Evolutionary conservation across 73 alveolate genomes (phyloP).

Genomic region (Tetrahymena borealis): DNA sequence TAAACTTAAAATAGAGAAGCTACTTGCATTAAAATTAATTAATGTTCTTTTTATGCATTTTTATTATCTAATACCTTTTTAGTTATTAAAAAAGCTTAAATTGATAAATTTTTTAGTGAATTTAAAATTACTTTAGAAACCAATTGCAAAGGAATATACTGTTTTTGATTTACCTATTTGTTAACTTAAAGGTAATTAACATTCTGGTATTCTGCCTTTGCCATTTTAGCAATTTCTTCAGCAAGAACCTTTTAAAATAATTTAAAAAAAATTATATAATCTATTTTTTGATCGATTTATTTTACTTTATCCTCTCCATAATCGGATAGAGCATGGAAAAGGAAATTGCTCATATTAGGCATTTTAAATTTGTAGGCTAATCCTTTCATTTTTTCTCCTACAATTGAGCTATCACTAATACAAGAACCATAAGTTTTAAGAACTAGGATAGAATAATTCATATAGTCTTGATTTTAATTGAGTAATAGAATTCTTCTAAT

Average conservation of each 20-base stretch:
- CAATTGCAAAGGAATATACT: neutral
- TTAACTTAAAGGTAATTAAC: neutral
- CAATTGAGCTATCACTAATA: neutral
- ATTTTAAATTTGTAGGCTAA: neutral
- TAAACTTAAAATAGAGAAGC: neutral
- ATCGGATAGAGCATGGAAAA: neutral
- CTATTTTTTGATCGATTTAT: neutral
- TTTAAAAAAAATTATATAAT: neutral
- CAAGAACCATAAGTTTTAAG: neutral
- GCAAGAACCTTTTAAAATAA: neutral
- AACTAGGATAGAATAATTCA: neutral
- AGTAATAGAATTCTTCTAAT: neutral
- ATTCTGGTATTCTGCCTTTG: neutral
- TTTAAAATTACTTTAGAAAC: neutral
- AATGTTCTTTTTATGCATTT: neutral
- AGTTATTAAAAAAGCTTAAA: neutral
- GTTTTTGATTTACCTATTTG: neutral
- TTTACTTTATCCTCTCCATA: neutral
- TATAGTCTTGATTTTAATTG: neutral
- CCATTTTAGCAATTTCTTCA: neutral
- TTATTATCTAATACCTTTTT: neutral
- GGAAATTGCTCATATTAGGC: neutral
- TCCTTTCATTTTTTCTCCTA: neutral
- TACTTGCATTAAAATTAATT: neutral
- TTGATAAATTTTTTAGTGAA: neutral